Evolutionary conservation across 169 alveolate species (phyloP).

Genomic region (Eimeria sp.): DNA sequence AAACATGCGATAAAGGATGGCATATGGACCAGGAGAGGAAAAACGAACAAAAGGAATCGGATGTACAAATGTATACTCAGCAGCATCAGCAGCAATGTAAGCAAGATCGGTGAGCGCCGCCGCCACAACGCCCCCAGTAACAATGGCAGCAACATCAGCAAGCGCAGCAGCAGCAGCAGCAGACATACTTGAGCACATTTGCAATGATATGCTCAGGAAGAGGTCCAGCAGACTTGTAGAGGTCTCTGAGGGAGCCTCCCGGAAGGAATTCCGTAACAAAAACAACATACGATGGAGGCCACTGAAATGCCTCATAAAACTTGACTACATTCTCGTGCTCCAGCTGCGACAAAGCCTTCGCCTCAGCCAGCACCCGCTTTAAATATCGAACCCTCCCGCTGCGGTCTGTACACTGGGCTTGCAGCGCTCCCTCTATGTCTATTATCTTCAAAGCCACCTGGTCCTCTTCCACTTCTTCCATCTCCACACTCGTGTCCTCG

Average conservation of each 20-base stretch:
- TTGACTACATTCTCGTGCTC: constrained; percentile 52
- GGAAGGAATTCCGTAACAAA: constrained; percentile 84
- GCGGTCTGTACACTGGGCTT: constrained; percentile 51
- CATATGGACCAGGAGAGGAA: background rate
- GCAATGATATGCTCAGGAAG: constrained; percentile 88
- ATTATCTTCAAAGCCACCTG: constrained; percentile 75
- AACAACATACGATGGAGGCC: constrained; percentile 79
- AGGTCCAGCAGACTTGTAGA: constrained; percentile 83
- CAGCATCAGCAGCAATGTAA: background rate
- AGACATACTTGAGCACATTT: background rate
- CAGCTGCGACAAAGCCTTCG: background rate
- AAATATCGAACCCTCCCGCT: background rate
- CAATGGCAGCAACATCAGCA: background rate
- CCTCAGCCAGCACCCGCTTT: constrained; percentile 28
- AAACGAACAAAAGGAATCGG: background rate
- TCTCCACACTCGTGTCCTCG: background rate
- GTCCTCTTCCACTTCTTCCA: constrained; percentile 66
- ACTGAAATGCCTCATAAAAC: constrained; percentile 58
- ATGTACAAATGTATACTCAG: background rate
- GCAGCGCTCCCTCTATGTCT: constrained; percentile 76
- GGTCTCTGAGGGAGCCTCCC: constrained; percentile 86
- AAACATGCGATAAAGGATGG: background rate
- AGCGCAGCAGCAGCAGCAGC: constrained; percentile 27
- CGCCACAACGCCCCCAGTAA: background rate
- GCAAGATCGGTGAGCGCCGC: background rate